Evolutionary conservation across 768 basidiomycete species (phyloP).

Genomic region (Vishniacozyma victoriae): DNA sequence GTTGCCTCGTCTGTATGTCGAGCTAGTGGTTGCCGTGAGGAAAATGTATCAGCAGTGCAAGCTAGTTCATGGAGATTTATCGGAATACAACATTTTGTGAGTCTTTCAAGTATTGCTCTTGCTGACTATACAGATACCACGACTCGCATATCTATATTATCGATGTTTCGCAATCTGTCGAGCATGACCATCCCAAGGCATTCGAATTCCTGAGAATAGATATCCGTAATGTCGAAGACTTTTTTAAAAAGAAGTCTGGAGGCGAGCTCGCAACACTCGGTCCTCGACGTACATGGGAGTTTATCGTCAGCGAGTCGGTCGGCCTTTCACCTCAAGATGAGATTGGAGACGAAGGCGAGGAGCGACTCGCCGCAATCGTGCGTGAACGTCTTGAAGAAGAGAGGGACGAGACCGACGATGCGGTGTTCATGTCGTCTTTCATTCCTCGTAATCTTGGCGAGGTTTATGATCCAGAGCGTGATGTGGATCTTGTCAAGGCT

Average conservation of each 20-base stretch:
- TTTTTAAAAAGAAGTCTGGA: conserved; percentile 72
- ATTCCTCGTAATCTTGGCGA: conserved; percentile 90
- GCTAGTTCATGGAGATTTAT: conserved; percentile 94
- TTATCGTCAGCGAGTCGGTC: conserved; percentile 60
- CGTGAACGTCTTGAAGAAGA: conserved; percentile 22
- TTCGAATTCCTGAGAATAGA: conserved; percentile 94
- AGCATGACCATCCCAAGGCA: conserved; percentile 92
- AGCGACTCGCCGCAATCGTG: conserved; percentile 38
- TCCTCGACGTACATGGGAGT: conserved; percentile 77
- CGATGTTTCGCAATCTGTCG: conserved; percentile 97
- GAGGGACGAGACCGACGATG: conserved; percentile 57
- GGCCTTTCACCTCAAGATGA: conserved; percentile 18
- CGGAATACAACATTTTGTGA: conserved; percentile 95
- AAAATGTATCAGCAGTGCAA: conserved; percentile 83
- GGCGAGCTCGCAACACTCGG: conserved; percentile 73
- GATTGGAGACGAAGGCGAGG: conserved; percentile 41
- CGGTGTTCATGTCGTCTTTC: conserved; percentile 80
- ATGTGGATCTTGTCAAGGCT: conserved; percentile 65
- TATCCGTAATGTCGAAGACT: conserved; percentile 87
- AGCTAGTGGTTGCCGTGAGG: conserved; percentile 72
- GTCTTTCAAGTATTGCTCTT: conserved; percentile 7
- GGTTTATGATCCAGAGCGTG: conserved; percentile 89
- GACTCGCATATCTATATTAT: conserved; percentile 76
- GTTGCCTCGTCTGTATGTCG: conserved; percentile 62
- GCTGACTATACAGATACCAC: conserved; percentile 44